Evolutionary conservation across 108 stramenopile genomes (phyloP).

Genomic region (Stephanodiscus triporus): DNA sequence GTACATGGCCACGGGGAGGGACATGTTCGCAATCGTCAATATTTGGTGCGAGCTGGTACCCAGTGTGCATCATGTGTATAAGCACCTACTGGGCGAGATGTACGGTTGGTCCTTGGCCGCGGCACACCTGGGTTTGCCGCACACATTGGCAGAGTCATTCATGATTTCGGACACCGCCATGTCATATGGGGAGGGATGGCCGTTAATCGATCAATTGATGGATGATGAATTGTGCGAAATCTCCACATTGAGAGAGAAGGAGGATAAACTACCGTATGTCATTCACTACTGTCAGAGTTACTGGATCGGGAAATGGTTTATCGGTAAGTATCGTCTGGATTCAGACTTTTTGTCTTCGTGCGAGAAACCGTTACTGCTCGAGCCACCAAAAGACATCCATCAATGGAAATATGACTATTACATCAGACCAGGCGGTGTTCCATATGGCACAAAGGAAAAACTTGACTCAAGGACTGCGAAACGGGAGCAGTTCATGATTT

Average conservation of each 20-base stretch:
- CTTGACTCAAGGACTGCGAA: constrained; percentile 44
- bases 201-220: constrained; percentile 50
- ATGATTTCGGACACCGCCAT: constrained; percentile 69
- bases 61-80: constrained; percentile 65
- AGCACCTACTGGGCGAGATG: constrained; percentile 90
- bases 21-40: constrained; percentile 70
- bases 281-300: constrained; percentile 68
- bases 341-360: constrained; percentile 74
- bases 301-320: constrained; percentile 64
- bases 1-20: constrained; percentile 73
- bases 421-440: constrained; percentile 54
- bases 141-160: constrained; percentile 64
- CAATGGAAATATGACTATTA: constrained; percentile 50
- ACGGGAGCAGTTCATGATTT: constrained; percentile 76
- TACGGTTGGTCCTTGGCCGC: constrained; percentile 89
- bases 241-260: constrained; percentile 35
- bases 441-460: constrained; percentile 34
- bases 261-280: constrained; percentile 50
- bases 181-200: constrained; percentile 66
- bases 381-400: constrained; percentile 66
- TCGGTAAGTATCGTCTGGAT: constrained; percentile 77
- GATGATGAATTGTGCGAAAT: constrained; percentile 57
- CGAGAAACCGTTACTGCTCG: constrained; percentile 61
- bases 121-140: constrained; percentile 71
- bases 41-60: constrained; percentile 75